Evolutionary conservation across 768 basidiomycete species (phyloP), one percentile per base, ranked within the genome.

Genomic region (Hericium alpestre): DNA sequence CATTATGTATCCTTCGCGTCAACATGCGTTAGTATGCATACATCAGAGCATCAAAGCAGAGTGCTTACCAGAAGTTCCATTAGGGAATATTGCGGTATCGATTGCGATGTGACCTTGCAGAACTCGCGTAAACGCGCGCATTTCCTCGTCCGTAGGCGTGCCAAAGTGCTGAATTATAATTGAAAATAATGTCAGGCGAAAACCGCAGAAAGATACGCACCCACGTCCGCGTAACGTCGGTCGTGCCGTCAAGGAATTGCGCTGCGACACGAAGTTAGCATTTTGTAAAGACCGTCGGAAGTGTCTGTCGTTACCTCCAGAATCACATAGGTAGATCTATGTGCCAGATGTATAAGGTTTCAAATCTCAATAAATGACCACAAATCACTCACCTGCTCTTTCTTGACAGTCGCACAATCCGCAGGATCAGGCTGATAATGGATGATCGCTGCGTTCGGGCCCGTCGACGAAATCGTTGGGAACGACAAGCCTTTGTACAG

Each of bases 391-490:
- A 87, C 85, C 74, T 89, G 81, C 48, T 92, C 84, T 65, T 82
- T 82, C 64, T 79, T 79, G 59, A 99, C 84, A 15, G 81, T 75
- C 0, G 87, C 85, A 63, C 85, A 90, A 60, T 85, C 79, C 7
- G 76, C 71, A 13, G 84, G 81, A 52, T 90, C 83, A 9, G 95
- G 93, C 2, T 77, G 75, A 70, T 99, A 99, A 67, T 98, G 95
- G 49, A 99, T 95, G 66, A 99, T 87, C 22, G 93, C 92, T 59
- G 83, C 93, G 66, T 98, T 98, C 0, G 93, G 83, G 0, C 95
- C 95, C 5, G 90, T 84, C 0, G 90, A 87, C 0, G 93, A 96
- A 55, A 99, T 98, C 0, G 96, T 96, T 0, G 80, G 70, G 69
- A 99, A 99, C 2, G 92, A 94, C 13, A 94, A 72, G 0, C 95